Evolutionary conservation across 306 rosid genomes (phyloP), one percentile per base, ranked within the genome.

Genomic region (Quillaja saponaria): DNA sequence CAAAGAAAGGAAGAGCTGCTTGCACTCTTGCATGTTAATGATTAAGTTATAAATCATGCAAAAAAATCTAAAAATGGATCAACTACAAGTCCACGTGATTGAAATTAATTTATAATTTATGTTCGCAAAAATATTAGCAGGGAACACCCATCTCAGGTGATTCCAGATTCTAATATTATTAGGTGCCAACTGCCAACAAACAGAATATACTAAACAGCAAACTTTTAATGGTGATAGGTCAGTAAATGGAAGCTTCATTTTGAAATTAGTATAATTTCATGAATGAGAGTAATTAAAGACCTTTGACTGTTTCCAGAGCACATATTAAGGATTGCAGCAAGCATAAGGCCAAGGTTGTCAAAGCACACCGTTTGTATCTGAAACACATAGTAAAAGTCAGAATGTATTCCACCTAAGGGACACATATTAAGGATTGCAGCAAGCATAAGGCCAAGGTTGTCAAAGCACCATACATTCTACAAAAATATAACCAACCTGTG

Each of bases 291-390:
- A 55, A 46, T 47, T 41, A 78, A 65, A 37, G 74, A 90, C 97
- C 96, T 85, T 72, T 20, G 77, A 70, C 71, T 69, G 77, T 76
- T 80, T 64, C 73, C 91, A 68, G 71, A 63, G 67, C 74, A 55
- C 75, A 85, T 11, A 73, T 85, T 91, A 64, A 91, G 73, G 51
- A 86, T 62, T 40, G 86, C 91, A 14, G 96, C 96, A 34, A 88
- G 88, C 75, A 77, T 61, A 48, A 91, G 91, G 52, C 97, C 97
- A 54, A 88, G 87, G 76, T 75, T 88, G 80, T 91, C 97, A 78
- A 85, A 91, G 85, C 97, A 91, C 55, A 88, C 97, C 16, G 97
- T 88, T 80, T 91, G 97, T 57, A 91, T 84, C 97, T 91, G 87
- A 77, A 78, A 63, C 60, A 33, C 31, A 55, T 62, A 55, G 37